Evolutionary conservation across 495 filamentous ascomycete species (phyloP), one percentile per base, ranked within the genome.

Genomic region (Penicillium coprophilum): DNA sequence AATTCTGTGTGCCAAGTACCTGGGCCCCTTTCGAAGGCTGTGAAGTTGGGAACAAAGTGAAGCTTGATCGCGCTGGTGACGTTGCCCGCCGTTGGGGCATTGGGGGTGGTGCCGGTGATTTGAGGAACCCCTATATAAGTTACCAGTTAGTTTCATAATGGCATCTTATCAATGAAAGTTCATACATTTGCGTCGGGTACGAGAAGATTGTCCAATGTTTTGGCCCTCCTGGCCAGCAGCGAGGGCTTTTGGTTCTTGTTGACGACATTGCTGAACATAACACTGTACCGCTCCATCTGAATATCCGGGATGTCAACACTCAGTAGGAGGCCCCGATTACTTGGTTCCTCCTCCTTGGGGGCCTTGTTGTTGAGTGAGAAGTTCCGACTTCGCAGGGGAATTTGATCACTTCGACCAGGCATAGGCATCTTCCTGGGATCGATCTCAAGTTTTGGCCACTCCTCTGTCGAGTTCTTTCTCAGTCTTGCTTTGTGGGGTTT

Each of bases 261-360:
- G 47, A 96, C 77, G 9, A 96, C 80, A 41, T 81, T 85, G 45
- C 87, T 82, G 70, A 97, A 97, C 93, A 97, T 97, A 48, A 97
- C 83, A 56, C 90, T 96, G 59, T 96, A 97, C 21, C 93, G 79
- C 66, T 96, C 93, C 78, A 97, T 78, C 49, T 90, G 77, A 39
- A 89, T 79, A 32, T 80, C 77, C 0, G 93, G 93, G 36, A 97
- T 95, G 32, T 94, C 84, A 7, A 97, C 82, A 53, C 91, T 79
- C 32, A 97, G 73, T 13, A 81, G 38, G 1, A 66, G 69, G 9
- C 52, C 61, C 13, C 21, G 48, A 28, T 40, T 40, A 32, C 21
- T 46, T 19, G 15, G 10, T 17, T 65, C 66, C 6, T 65, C 66
- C 6, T 55, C 53, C 27, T 50, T 50, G 2, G 58, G 39, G 13